Evolutionary conservation across 2,329 filamentous ascomycete species (phyloP).

Genomic region (Pseudopithomyces maydicus): DNA sequence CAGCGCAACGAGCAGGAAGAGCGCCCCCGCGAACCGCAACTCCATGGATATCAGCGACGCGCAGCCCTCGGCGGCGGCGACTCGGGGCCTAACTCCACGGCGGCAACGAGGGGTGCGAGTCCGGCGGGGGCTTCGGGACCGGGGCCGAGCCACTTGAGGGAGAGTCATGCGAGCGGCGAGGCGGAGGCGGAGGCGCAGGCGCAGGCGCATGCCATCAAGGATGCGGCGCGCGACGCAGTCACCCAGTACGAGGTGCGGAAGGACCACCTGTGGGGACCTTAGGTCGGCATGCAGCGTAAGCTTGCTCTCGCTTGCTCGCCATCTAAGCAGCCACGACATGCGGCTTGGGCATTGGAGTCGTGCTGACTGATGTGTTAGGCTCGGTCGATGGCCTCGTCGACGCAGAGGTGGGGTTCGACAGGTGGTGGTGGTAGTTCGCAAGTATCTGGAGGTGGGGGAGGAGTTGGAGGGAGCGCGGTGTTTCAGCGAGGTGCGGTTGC

Average conservation of each 20-base stretch:
- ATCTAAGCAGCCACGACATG: background rate
- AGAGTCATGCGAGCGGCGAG: conserved; percentile 32
- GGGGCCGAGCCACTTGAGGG: conserved; percentile 40
- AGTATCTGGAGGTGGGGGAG: no score
- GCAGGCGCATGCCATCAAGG: no score
- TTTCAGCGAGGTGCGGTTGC: conserved; percentile 8
- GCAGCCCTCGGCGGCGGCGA: no score
- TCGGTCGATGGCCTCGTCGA: conserved; percentile 13
- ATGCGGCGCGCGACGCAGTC: no score
- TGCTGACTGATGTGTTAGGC: conserved; percentile 19
- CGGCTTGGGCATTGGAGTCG: conserved; percentile 8
- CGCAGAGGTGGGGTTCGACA: no score
- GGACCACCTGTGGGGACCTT: conserved; percentile 52
- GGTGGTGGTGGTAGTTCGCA: no score
- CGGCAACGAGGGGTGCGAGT: conserved; percentile 39
- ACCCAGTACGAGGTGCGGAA: conserved; percentile 51
- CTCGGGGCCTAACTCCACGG: conserved; percentile 32
- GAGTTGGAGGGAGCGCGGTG: conserved; percentile 1
- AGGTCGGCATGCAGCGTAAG: conserved; percentile 37
- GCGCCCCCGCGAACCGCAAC: conserved; percentile 51
- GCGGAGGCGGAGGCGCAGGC: no score
- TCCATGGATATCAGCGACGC: conserved; percentile 35
- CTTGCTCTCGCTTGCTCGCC: background rate
- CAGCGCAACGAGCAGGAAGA: conserved; percentile 83
- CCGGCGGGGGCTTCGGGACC: conserved; percentile 29